Evolutionary conservation across 2,329 filamentous ascomycete species (phyloP), one percentile per base, ranked within the genome.

Genomic region (Rhytidhysteron rufulum): DNA sequence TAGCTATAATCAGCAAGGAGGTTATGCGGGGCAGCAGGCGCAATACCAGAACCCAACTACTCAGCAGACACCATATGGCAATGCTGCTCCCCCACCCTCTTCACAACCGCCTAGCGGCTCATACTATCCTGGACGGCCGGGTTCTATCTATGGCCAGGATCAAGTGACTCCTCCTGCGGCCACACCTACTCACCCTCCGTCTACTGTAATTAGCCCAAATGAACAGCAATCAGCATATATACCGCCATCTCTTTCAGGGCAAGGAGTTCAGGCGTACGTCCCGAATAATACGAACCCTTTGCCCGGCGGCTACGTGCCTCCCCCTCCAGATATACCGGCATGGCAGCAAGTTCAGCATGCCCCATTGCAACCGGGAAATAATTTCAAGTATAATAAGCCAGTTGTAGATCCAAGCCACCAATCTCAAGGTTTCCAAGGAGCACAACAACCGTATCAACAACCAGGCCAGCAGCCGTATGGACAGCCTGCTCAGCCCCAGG

Each of bases 271-370:
- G 31, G 50, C 55, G n/a, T 65, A 63, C 29, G 50, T 60, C 44
- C 54, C 60, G 4, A 50, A 48, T 13, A 63, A 65, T 15, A 56
- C 58, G 5, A 63, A 64, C 22, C 60, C 55, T n/a, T 50, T 58
- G 45, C 55, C 61, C 4, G 60, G 61, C 16, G 55, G 60, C 7
- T 64, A 66, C 37, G 50, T 59, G 2, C 60, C 62, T 47, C 61
- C 62, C 5, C 59, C 62, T 8, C 61, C 62, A 22, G 60, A 62
- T 44, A 47, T 62, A 25, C 57, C 61, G 20, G 58, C 58, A 27
- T 66, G 62, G 63, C 56, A 63, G 31, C 63, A 65, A 32, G 51
- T 54, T n/a, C 55, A 60, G 27, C 59, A 63, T 47, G 57, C 59
- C 9, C 55, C 60, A 8, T 42, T 57, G n/a, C 60, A 63, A 29